Base-by-base conservation (phyloP, 768 basidiomycete genomes). In the Leccinellum rugosiceps region DNA sequence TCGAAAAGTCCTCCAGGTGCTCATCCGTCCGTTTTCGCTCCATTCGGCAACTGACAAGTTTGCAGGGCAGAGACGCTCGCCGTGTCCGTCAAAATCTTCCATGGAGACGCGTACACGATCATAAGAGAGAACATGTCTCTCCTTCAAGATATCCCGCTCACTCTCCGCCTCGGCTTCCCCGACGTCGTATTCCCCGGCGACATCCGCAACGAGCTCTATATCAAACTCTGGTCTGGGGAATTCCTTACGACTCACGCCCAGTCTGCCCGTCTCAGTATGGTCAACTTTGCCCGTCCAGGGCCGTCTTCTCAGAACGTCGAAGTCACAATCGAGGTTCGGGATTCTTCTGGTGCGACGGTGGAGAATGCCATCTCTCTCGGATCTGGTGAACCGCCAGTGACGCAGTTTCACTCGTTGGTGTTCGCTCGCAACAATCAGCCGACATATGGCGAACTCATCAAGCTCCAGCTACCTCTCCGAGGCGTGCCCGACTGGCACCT, bases 121-220 rank as follows among this genome's bases (percentile, higher is more conserved):
- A 79, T 92, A 15, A 83, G 81, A 55, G 93, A 96, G 71, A 93
- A 96, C 69, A 86, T 89, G 26, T 87, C 89, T 1, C 74, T 95
- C 17, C 77, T 98, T 23, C 86, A 88, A 58, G 91, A 89, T 62
- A 82, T 85, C 9, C 90, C 95, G 0, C 81, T 87, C 47, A 94
- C 94, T 2, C 75, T 88, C 13, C 89, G 93, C 3, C 84, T 98
- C 32, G 94, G 94, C 30, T 98, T 98, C 69, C 91, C 96, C 0
- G 96, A 98, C 63, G 94, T 97, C 7, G 94, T 96, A 9, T 94
- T 94, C 68, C 95, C 95, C 3, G 92, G 90, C 7, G 89, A 92
- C 59, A 75, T 84, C n/a, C 86, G 96, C 15, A 98, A 98, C 66
- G 96, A 98, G 62, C 79, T 98, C 13, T 98, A 98, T 72, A 83